phyloP scores from a whole-genome alignment of 192 early-diverging fungal genomes.

The Backusella mclennaniae region DNA sequence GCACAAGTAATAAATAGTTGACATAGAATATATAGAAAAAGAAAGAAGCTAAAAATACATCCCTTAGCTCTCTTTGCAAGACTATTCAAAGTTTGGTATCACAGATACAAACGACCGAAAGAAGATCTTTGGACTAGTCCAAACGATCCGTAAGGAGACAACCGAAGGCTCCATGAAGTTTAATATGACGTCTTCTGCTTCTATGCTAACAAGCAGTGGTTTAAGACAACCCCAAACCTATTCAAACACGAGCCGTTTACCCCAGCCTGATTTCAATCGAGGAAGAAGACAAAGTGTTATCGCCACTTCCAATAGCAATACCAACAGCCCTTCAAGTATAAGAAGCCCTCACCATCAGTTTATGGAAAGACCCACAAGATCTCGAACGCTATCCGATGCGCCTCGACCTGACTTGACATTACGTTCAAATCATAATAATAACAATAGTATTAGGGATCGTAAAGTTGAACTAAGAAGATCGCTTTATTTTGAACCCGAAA shows the following conservation, averaged over 20 bases:
- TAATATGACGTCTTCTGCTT: conserved; percentile 13
- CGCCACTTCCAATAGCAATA: not conserved
- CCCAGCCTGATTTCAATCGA: conserved; percentile 13
- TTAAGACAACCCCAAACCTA: conserved; percentile 15
- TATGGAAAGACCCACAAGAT: not conserved
- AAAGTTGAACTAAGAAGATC: conserved; percentile 15
- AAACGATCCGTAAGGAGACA: conserved; percentile 36
- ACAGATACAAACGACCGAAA: conserved; percentile 57
- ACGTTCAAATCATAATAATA: not conserved
- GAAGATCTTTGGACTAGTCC: conserved; percentile 43
- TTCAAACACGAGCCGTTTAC: conserved; percentile 7
- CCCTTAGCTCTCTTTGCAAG: conserved; percentile 72
- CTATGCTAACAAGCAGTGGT: conserved; percentile 18
- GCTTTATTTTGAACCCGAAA: conserved; percentile 12
- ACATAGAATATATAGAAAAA: not conserved
- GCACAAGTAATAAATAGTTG: conserved; percentile 38
- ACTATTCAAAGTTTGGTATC: conserved; percentile 57
- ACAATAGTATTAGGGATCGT: conserved; percentile 14
- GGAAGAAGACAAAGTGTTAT: conserved; percentile 15
- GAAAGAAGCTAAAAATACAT: not conserved
- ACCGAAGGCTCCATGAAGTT: not conserved
- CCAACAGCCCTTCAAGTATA: not conserved
- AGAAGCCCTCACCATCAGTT: not conserved
- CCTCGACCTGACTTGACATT: conserved; percentile 14
- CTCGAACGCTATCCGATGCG: conserved; percentile 21